Conservation (phyloP, 169 alveolate genomes). For the Plasmodium vivax region DNA sequence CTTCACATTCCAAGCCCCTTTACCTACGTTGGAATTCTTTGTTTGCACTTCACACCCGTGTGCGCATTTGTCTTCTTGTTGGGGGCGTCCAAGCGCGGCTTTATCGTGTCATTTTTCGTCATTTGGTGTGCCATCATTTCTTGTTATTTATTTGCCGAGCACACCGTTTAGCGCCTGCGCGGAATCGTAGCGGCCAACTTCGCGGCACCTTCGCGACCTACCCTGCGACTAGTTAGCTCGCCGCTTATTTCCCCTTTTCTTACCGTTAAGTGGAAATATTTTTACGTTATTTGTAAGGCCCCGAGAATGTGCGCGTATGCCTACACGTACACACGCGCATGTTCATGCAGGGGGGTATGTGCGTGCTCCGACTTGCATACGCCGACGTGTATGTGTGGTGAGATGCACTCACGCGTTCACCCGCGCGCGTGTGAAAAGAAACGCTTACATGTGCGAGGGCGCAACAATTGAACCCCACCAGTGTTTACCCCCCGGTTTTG, state of each 20-base stretch:
- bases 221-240: background rate
- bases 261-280: background rate
- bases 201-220: too few relatives aligned
- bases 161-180: background rate
- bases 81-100: background rate
- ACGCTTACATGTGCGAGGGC: background rate
- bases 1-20: background rate
- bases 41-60: conserved; percentile 5
- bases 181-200: too few relatives aligned
- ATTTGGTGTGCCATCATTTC: background rate
- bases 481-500: background rate
- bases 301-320: background rate
- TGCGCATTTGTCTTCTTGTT: conserved; percentile 3
- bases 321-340: background rate
- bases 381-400: background rate
- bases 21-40: conserved; percentile 1
- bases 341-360: background rate
- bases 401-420: background rate
- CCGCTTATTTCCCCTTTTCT: background rate
- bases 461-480: background rate
- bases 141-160: background rate
- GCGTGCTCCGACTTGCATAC: background rate
- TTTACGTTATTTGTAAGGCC: conserved; percentile 1
- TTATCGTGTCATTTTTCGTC: background rate
- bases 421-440: background rate